Base-by-base conservation (phyloP, 2,329 filamentous ascomycete species). In the Colletotrichum spaethianum region DNA sequence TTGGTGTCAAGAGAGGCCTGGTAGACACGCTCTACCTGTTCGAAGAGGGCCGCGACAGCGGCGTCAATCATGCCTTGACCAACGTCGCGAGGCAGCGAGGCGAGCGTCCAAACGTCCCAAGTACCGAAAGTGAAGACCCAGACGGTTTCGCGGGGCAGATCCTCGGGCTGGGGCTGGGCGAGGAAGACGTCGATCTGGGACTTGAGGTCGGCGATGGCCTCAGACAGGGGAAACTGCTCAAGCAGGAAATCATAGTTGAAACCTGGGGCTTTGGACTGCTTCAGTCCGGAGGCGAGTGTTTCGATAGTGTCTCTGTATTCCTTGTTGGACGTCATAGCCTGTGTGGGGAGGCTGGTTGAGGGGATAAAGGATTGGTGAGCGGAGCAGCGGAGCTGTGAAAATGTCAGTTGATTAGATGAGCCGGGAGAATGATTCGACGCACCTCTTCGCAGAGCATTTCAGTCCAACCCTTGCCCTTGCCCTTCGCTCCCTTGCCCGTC, bases 101-200 rank as follows among this genome's bases (percentile, higher is more conserved):
- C 83, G 23, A 89, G 77, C 14, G 85, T 84, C 86, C 86, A 89
- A 61, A 88, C 78, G 68, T 89, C 87, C 87, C 87, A 89, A 38
- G 84, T 84, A n/a, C 87, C 87, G 65, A 88, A 83, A 12, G 81
- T 85, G 65, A 89, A 86, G 18, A 89, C 79, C 85, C 85, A 89
- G 18, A 89, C 75, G 0, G 87, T 89, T 71, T 88, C 85, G n/a
- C 79, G 79, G 7, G 85, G 82, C 0, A 81, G 70, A 0, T 73
- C 70, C 2, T 74, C 0, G 82, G 80, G 52, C 26, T 77, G 77
- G 2, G 83, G 78, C 52, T 79, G 80, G 8, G 80, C 76, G n/a
- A 89, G 82, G 63, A 89, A 89, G 1, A 75, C 71, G 40, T 82
- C 75, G 2, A 89, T 76, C 73, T 89, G 87, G 3, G 79, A 77